Conservation (phyloP, 2,329 filamentous ascomycete species). For the Fonsecaea pedrosoi region DNA sequence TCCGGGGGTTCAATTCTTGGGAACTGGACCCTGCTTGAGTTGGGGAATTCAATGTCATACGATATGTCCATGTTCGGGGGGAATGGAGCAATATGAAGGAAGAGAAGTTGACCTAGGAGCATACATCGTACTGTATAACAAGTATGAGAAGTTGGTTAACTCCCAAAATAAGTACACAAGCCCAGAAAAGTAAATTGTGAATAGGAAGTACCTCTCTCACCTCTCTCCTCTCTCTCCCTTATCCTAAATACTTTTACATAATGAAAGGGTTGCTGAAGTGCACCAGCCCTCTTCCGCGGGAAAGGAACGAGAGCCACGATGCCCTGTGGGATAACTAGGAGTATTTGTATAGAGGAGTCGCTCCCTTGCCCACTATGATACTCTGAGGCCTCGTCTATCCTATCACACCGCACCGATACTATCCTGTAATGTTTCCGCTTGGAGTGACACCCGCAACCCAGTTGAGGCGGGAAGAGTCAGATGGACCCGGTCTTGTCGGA, state of each 20-base stretch:
- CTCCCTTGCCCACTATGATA: neutral
- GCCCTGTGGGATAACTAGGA: neutral
- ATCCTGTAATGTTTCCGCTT: neutral
- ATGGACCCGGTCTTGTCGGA: conserved; percentile 1
- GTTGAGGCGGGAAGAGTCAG: neutral
- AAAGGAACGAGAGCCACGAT: neutral
- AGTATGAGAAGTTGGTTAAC: neutral
- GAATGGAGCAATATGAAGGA: neutral
- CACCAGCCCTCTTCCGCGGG: neutral
- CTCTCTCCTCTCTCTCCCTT: neutral
- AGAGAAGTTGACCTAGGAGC: neutral
- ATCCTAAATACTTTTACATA: neutral
- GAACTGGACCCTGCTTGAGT: neutral
- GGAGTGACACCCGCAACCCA: neutral
- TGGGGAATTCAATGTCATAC: conserved; percentile 4
- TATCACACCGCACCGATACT: neutral
- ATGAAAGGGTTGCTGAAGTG: neutral
- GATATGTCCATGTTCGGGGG: neutral
- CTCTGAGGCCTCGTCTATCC: neutral
- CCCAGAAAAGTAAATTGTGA: neutral
- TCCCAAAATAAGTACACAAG: neutral
- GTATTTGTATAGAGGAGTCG: neutral
- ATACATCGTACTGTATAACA: neutral
- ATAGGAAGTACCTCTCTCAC: neutral
- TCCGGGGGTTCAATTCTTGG: neutral